These are phyloP conservation scores for Apiotrichum porosum DNA, from an alignment of 1,284 basidiomycete genomes.

Conservation along the genomic window DNA sequence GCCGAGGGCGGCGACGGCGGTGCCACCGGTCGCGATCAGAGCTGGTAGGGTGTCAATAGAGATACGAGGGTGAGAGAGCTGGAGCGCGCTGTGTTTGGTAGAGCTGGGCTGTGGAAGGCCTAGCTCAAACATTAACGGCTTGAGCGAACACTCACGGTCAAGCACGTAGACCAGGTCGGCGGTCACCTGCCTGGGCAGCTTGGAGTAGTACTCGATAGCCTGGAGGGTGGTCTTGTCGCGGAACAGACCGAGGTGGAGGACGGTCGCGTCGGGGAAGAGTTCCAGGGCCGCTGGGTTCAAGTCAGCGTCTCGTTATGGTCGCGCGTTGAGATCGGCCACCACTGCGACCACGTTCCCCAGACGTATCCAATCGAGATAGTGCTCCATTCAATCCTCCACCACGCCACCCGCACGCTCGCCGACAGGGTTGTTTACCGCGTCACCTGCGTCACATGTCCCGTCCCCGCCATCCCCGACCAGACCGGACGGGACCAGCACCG, in stretches of 20 bases:
- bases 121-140: too few species aligned
- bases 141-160: slow-evolving; percentile 61
- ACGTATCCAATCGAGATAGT: too few species aligned
- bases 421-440: too few species aligned
- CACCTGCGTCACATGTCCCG: too few species aligned
- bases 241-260: slow-evolving; percentile 86
- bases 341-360: too few species aligned
- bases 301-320: too few species aligned
- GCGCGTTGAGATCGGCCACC: too few species aligned
- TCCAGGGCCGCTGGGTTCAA: slow-evolving; percentile 56
- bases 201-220: slow-evolving; percentile 94
- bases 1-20: slow-evolving; percentile 73
- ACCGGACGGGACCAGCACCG: too few species aligned
- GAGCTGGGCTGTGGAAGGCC: slow-evolving; percentile 9
- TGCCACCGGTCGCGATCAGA: slow-evolving; percentile 90
- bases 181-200: slow-evolving; percentile 70
- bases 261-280: slow-evolving; percentile 77
- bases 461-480: too few species aligned
- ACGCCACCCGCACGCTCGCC: too few species aligned
- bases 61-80: neutral
- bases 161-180: slow-evolving; percentile 80
- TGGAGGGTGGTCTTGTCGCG: slow-evolving; percentile 84
- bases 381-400: too few species aligned
- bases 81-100: neutral
- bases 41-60: slow-evolving; percentile 44